A percentile compares a stretch with the other conserved stretches of the same genome.
Conservation (phyloP, 208 protist genomes). For the Acanthamoeba healyi region DNA sequence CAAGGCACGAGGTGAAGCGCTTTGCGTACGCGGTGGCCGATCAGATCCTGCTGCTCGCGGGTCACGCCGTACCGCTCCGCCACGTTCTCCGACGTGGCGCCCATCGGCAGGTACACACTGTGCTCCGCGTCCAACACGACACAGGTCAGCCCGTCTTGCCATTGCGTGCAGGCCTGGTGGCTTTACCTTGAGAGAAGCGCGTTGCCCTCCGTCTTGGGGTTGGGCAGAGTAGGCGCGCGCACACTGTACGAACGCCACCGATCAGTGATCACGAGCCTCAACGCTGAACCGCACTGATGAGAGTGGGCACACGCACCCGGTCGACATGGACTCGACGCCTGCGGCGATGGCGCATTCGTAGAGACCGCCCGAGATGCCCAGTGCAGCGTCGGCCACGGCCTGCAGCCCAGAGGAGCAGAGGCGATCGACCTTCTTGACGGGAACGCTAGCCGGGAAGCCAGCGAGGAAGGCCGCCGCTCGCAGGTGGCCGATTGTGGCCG, state of each 20-base stretch:
- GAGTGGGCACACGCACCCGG: not conserved
- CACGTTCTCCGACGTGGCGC: constrained; percentile 82
- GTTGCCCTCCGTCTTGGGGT: not conserved
- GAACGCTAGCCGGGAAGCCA: constrained; percentile 78
- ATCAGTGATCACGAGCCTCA: no score
- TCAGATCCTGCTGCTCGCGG: constrained; percentile 85
- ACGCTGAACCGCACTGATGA: constrained; percentile 55
- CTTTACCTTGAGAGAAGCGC: not conserved
- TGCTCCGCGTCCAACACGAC: no score
- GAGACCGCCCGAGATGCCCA: constrained; percentile 22
- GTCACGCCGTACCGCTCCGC: constrained; percentile 82
- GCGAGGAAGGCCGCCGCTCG: constrained; percentile 73
- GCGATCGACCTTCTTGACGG: constrained; percentile 80
- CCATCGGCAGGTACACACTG: constrained; percentile 32
- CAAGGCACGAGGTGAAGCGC: no score
- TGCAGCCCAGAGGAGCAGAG: constrained; percentile 80
- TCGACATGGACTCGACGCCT: constrained; percentile 84
- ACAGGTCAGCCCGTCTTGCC: no score
- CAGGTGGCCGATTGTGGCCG: not conserved
- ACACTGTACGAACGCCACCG: not conserved
- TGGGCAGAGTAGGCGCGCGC: not conserved
- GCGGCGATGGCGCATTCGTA: constrained; percentile 82
- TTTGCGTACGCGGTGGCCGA: not conserved
- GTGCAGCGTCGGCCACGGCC: constrained; percentile 81
- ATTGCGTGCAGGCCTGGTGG: not conserved